Conservation (phyloP, 257 asterid species). For the Gynochthodes officinalis region DNA sequence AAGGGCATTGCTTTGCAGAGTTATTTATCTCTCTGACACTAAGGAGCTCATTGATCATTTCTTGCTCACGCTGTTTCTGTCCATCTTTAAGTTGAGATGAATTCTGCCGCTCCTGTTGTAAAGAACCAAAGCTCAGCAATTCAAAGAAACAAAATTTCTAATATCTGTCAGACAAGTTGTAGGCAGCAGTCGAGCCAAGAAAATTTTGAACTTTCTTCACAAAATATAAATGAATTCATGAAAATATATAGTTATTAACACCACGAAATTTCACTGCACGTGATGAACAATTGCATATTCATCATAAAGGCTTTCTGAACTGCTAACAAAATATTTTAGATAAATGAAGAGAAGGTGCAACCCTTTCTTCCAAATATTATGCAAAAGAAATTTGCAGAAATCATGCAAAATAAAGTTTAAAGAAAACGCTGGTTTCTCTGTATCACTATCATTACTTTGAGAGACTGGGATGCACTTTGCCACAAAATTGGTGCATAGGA, state of each 20-base stretch:
- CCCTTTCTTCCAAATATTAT: background rate
- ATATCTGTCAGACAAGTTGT: background rate
- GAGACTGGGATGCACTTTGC: background rate
- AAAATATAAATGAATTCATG: background rate
- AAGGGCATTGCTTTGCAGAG: conserved; percentile 81
- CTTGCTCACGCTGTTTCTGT: conserved; percentile 67
- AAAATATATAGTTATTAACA: background rate
- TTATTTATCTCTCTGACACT: conserved; percentile 52
- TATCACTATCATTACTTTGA: background rate
- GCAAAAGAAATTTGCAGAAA: background rate
- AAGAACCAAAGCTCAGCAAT: conserved; percentile 21
- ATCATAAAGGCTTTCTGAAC: background rate
- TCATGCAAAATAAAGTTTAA: background rate
- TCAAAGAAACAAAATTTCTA: background rate
- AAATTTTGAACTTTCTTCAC: background rate
- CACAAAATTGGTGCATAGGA: background rate
- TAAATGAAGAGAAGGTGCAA: too few relatives aligned
- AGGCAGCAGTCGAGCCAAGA: background rate
- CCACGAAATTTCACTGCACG: background rate
- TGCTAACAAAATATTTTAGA: background rate
- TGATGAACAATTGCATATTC: background rate
- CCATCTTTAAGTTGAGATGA: conserved; percentile 43
- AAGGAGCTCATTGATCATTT: conserved; percentile 68
- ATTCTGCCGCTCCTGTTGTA: conserved; percentile 65
- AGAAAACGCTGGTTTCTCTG: background rate